Base-by-base conservation (phyloP, 805 yeast species). In the Candida argentea region DNA sequence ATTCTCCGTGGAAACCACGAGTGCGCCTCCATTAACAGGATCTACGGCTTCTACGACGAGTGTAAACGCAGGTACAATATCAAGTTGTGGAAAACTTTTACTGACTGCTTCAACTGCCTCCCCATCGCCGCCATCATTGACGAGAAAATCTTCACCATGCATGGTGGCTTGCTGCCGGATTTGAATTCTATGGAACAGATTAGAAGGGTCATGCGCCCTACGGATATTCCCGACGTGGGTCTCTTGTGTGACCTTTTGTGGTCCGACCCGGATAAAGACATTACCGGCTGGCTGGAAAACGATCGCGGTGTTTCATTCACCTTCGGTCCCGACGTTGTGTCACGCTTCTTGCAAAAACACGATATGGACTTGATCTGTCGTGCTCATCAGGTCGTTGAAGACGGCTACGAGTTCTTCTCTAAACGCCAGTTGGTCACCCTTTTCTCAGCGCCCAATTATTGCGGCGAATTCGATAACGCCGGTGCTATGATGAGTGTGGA, bases 401-500 rank as follows among this genome's bases (percentile, higher is more conserved):
- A 89, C 59, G 98, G 98, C 42, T 89, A 91, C 59, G 97, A 89
- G 65, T 89, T 89, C 54, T 89, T 91, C 58, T 75, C 91, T 40
- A 89, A 89, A 57, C 80, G 97, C 52, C 97, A 89, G 60, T 71
- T 89, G 51, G 97, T 89, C 27, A 89, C 98, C 18, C 67, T 89
- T 42, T 89, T 89, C 55, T 77, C 91, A 30, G 98, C 98, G 33
- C 98, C 98, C 44, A 91, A 91, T 61, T 87, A 87, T 57, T 91
- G 97, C 70, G 98, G 98, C 47, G 97, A 91, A 59, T 89, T 89
- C 53, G 98, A 89, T 59, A 89, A 89, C 51, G 96, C 97, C 2
- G 98, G 97, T 50, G 98, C 98, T 23, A 91, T 91, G 97, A 89
- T 89, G 98, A 76, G 93, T 48, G 97, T 89, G 33, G 97, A 91